A percentile compares a stretch with the other conserved stretches of the same genome.
Evolutionary conservation across 176 grass and related monocot species (phyloP).

Genomic region (Poa pratensis): DNA sequence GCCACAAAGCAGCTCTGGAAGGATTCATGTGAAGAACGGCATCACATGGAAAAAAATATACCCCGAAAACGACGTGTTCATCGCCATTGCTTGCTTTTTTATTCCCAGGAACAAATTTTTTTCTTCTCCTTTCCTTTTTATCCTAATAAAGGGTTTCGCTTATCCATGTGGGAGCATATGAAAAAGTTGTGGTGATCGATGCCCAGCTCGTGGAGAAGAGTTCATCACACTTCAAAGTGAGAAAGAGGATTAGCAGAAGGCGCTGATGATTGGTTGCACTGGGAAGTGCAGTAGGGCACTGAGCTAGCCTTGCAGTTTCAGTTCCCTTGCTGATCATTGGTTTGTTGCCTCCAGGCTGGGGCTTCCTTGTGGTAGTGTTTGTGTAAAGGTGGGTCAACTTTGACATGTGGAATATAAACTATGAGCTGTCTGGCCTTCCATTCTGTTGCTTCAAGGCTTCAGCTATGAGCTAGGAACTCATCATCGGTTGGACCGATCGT

Average conservation of each 20-base stretch:
- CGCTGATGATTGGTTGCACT: slow-evolving; percentile 36
- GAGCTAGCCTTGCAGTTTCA: slow-evolving; percentile 22
- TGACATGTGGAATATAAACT: slow-evolving; percentile 21
- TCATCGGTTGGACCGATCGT: not conserved
- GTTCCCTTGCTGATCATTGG: slow-evolving; percentile 36
- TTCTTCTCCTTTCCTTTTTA: not conserved
- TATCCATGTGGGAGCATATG: slow-evolving; percentile 26
- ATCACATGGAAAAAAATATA: not conserved
- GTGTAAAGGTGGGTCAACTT: slow-evolving; percentile 42
- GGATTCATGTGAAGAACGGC: slow-evolving; percentile 33
- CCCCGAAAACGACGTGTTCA: slow-evolving; percentile 21
- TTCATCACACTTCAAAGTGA: not conserved
- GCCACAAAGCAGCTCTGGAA: slow-evolving; percentile 25
- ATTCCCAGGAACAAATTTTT: not conserved
- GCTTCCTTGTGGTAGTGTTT: slow-evolving; percentile 4
- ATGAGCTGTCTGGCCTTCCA: not conserved
- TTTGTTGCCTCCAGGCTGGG: slow-evolving; percentile 24
- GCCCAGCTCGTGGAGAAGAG: slow-evolving; percentile 28
- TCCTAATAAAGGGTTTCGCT: not conserved
- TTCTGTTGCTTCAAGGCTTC: slow-evolving; percentile 23
- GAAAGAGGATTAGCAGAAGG: slow-evolving; percentile 12
- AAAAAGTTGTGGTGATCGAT: not conserved
- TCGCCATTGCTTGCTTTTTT: not conserved
- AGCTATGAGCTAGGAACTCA: not conserved
- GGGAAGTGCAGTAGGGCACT: not conserved